phyloP scores from a whole-genome alignment of 345 rosid species.

The Rhizophora apiculata region DNA sequence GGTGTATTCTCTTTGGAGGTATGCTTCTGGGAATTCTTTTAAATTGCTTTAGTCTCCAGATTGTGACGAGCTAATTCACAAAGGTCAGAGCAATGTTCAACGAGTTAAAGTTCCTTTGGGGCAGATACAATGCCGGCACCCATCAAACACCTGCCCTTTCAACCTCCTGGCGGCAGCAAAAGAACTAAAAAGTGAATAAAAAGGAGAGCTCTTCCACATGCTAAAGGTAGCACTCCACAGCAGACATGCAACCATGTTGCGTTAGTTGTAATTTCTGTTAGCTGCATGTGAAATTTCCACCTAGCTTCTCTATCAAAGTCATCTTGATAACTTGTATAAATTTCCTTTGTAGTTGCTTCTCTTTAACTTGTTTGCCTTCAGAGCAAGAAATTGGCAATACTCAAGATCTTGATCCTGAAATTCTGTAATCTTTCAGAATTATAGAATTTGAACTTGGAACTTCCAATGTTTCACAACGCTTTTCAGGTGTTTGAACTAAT shows the following conservation, averaged over 20 bases:
- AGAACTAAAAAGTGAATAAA: not conserved
- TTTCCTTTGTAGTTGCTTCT: conserved; percentile 3
- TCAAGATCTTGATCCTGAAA: not conserved
- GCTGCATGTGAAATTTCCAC: conserved; percentile 8
- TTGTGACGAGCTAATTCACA: not conserved
- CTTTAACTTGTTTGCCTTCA: not conserved
- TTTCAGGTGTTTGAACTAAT: too few species aligned
- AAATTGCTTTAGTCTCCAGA: conserved; percentile 15
- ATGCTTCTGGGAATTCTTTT: conserved; percentile 20
- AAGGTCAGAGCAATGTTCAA: not conserved
- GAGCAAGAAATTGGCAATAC: not conserved
- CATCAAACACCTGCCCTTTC: not conserved
- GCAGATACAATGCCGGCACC: not conserved
- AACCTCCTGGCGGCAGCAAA: not conserved
- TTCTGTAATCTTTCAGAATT: too few species aligned
- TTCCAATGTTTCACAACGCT: too few species aligned
- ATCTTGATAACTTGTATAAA: conserved; percentile 1
- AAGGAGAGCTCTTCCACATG: not conserved
- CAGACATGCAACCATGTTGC: conserved; percentile 19
- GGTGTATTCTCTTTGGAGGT: conserved; percentile 21
- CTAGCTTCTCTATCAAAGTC: not conserved
- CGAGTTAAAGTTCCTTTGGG: not conserved
- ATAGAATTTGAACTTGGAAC: not conserved
- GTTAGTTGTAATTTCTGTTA: conserved; percentile 17
- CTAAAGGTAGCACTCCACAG: conserved; percentile 17